These are phyloP conservation scores for Fusarium sp. DNA, from an alignment of 2,329 filamentous ascomycete genomes.

Conservation along the genomic window DNA sequence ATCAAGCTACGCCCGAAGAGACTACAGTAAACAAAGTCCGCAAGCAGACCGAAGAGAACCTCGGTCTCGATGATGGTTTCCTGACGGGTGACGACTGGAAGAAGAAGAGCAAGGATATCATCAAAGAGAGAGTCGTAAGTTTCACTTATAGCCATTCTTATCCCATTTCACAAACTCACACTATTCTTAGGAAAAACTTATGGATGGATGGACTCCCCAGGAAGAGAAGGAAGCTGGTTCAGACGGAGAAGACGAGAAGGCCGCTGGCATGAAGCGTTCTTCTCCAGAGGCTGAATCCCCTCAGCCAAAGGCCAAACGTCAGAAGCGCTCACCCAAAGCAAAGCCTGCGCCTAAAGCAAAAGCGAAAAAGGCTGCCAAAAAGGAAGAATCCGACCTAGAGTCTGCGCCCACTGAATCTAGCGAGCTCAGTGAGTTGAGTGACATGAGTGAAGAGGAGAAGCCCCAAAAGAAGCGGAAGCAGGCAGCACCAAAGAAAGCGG, in stretches of 20 bases:
- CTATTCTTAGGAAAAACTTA: slow-evolving; percentile 50
- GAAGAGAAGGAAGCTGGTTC: slow-evolving; percentile 41
- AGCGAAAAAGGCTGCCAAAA: slow-evolving; percentile 45
- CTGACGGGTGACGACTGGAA: slow-evolving; percentile 66
- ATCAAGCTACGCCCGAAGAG: slow-evolving; percentile 56
- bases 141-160: neutral
- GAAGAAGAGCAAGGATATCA: slow-evolving; percentile 67
- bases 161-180: slow-evolving; percentile 3
- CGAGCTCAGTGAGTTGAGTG: slow-evolving; percentile 35
- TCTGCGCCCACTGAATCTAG: slow-evolving; percentile 38
- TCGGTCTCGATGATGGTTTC: slow-evolving; percentile 63
- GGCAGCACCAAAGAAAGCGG: slow-evolving; percentile 11
- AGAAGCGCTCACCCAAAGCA: slow-evolving; percentile 51
- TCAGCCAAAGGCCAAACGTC: slow-evolving; percentile 55
- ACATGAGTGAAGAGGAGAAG: slow-evolving; percentile 46
- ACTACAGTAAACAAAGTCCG: slow-evolving; percentile 70
- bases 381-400: slow-evolving; percentile 37
- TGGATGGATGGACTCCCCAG: slow-evolving; percentile 52
- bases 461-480: slow-evolving; percentile 38
- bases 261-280: slow-evolving; percentile 50
- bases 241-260: slow-evolving; percentile 44
- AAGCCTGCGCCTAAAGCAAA: slow-evolving; percentile 47
- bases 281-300: slow-evolving; percentile 52
- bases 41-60: slow-evolving; percentile 61
- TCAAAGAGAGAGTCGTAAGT: slow-evolving; percentile 66